Base-by-base conservation (phyloP, 225 moss, liverwort and hornwort species). In the Bryoerythrophyllum caledonicum region DNA sequence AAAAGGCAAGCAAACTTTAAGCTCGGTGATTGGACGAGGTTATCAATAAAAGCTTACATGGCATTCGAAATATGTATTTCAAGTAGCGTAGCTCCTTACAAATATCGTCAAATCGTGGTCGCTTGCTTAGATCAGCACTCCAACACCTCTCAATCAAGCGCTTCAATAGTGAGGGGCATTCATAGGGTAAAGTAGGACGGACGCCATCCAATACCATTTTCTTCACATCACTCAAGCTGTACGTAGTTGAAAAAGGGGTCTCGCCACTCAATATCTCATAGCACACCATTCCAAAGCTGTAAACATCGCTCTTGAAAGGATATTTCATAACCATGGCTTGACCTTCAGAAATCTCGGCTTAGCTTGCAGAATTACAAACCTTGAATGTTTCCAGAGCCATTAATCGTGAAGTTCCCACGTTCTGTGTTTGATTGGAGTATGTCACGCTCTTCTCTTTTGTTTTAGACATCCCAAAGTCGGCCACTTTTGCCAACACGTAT, bases 281-380 rank as follows among this genome's bases (percentile, higher is more conserved):
- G 3, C 67, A 67, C 1, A 67, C 49, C 49, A 67, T 12, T 0
- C 10, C 67, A 12, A 67, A 67, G 11, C 67, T 67, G 0, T 67
- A 67, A 4, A 67, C 1, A 5, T 67, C 51, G 13, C 67, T 9
- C 10, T 67, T 67, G 19, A 67, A 53, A 0, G 64, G 71, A 57
- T 44, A 25, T 1, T 34, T 64, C 0, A 21, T 2, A 0, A 2
- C 0, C 30, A 15, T 0, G 0, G 16, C 7, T 0, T 53, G 0
- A 4, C 41, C 0, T 0, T 2, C 2, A 0, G 32, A 0, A 0
- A 14, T 8, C 20, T 46, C 1, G 2, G 0, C 27, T 37, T 2
- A 12, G 1, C 14, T 35, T 7, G 17, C 15, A 1, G 0, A 0
- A 14, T 0, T 2, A 0, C 0, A 0, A 60, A 8, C 0, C 5